Conservation (phyloP, 345 rosid species). For the Gossypium stocksii region DNA sequence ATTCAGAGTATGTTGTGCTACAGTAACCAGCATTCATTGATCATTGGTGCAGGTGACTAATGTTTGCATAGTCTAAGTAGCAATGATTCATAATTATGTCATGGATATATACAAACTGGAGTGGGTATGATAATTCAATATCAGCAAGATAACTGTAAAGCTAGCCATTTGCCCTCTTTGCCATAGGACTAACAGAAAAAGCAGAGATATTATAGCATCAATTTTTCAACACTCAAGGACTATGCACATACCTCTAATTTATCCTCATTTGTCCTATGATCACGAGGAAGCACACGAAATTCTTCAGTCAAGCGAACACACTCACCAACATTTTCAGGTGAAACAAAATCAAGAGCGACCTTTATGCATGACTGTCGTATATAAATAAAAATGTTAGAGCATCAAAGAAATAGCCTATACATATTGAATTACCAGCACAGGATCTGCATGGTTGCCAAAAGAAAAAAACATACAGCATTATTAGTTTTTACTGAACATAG, state of each 20-base stretch:
- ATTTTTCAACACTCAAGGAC: background rate
- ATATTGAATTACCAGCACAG: background rate
- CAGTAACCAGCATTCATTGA: background rate
- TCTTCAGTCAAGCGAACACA: slow-evolving; percentile 54
- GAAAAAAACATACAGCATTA: background rate
- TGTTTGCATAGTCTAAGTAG: background rate
- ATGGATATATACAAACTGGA: background rate
- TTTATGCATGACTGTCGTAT: slow-evolving; percentile 41
- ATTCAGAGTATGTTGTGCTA: background rate
- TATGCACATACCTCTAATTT: slow-evolving; percentile 36
- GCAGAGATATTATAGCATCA: background rate
- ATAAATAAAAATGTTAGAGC: background rate
- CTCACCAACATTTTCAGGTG: slow-evolving; percentile 54
- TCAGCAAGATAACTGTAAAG: background rate
- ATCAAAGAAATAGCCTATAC: background rate
- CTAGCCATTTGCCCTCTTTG: background rate
- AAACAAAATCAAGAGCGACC: slow-evolving; percentile 52
- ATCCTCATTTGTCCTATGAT: slow-evolving; percentile 47
- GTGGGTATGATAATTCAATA: background rate
- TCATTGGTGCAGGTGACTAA: background rate
- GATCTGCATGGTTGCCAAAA: background rate
- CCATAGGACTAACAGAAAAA: background rate
- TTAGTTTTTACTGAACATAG: background rate
- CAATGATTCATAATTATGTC: background rate
- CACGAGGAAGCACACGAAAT: slow-evolving; percentile 40